Percentiles rank a stretch among this genome's conserved stretches.
Evolutionary conservation across 179 eudicot species (phyloP).

Genomic region (Silene vulgaris): DNA sequence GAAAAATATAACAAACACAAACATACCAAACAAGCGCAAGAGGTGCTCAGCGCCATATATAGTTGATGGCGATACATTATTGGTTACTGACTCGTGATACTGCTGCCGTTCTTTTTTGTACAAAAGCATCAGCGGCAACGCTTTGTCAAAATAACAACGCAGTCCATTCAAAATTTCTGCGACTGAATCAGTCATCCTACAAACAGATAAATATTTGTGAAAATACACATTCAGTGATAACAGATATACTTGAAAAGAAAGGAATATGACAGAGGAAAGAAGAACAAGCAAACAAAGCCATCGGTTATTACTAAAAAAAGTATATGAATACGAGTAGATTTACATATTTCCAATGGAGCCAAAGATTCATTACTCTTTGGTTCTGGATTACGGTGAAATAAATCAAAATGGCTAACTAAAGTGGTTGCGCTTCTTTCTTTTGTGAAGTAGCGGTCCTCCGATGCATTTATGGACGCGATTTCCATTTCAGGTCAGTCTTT

Average conservation of each 20-base stretch:
- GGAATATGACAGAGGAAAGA: background rate
- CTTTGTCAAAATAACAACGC: constrained; percentile 81
- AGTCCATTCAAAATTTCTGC: constrained; percentile 77
- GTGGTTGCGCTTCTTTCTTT: too few relatives aligned
- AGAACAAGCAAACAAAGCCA: background rate
- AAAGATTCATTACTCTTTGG: too few relatives aligned
- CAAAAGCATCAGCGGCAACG: constrained; percentile 71
- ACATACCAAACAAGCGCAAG: constrained; percentile 86
- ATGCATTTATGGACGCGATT: too few relatives aligned
- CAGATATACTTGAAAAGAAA: background rate
- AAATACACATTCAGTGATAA: background rate
- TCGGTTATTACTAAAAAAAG: too few relatives aligned
- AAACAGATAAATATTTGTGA: constrained; percentile 15
- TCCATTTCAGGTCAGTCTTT: too few relatives aligned
- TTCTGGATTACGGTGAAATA: too few relatives aligned
- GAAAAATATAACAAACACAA: constrained; percentile 2
- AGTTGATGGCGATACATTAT: constrained; percentile 71
- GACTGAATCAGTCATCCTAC: constrained; percentile 65
- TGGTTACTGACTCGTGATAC: constrained; percentile 59
- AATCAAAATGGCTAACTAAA: too few relatives aligned
- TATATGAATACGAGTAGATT: too few relatives aligned
- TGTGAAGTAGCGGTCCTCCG: too few relatives aligned
- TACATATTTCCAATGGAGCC: too few relatives aligned
- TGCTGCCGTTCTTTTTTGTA: constrained; percentile 89
- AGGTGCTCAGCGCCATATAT: constrained; percentile 97